Base-by-base conservation (phyloP, 1,139 yeast genomes). In the Tardiomyces blankii region DNA sequence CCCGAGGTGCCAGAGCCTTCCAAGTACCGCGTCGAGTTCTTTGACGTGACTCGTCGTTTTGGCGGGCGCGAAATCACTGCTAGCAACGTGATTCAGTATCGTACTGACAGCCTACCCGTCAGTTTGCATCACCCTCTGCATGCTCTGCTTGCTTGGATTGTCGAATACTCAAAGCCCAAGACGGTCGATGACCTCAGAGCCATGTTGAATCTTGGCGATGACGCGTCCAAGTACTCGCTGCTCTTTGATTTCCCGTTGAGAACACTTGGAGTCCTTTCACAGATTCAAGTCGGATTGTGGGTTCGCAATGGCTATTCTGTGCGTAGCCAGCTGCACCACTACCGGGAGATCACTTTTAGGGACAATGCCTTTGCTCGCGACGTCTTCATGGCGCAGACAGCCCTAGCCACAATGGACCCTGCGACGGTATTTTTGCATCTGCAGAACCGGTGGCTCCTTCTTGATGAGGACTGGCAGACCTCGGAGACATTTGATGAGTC, bases 261-360 rank as follows among this genome's bases (percentile, higher is more conserved):
- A 48, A 82, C 91, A 0, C 62, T 86, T 30, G 94, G 84, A 0
- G 65, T 85, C 18, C 70, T 82, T 7, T 72, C 89, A 0, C 96
- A 91, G 60, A 78, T 88, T 14, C 77, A 78, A 42, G 73, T 77
- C 1, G 95, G 95, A 0, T 76, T 82, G 50, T 91, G 97, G 97
- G 86, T 91, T 2, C 75, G 97, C 60, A 91, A 91, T 60, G 89
- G 89, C 0, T 74, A 78, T 50, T 82, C 91, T 41, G 79, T 87
- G 12, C 73, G 84, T 44, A 80, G 81, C 32, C 97, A 91, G 58
- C 72, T 84, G 53, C 82, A 80, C 54, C 78, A 88, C 51, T 91
- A 91, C 61, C 75, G 85, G 40, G 82, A 78, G 49, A 76, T 88
- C n/a, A 85, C 88, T 7, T 72, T 89, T 43, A 70, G 97, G 46